Conservation (phyloP, 139 green algal species). For the Closterium sp. region DNA sequence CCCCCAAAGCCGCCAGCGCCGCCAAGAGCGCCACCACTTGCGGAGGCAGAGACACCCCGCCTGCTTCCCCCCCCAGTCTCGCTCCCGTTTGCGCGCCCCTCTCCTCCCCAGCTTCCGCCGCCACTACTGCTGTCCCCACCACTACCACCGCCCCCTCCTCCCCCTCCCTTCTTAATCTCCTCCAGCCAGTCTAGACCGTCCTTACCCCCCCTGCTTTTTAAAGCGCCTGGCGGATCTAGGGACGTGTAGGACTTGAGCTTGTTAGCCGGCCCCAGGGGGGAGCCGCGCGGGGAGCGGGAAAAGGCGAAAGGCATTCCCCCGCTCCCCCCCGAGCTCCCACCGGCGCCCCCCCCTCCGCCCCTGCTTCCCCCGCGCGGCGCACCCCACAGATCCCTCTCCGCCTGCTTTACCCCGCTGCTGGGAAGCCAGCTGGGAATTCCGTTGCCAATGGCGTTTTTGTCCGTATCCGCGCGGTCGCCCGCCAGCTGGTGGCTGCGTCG, state of each 20-base stretch:
- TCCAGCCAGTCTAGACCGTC: neutral
- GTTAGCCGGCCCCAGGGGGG: neutral
- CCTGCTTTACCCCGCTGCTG: neutral
- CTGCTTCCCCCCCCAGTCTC: neutral
- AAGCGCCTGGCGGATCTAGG: neutral
- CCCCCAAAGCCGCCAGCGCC: neutral
- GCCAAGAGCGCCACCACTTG: neutral
- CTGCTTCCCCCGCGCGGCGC: neutral
- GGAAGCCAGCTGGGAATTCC: neutral
- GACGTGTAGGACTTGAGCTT: neutral
- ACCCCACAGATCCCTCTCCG: neutral
- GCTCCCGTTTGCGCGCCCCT: neutral
- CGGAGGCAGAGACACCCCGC: neutral
- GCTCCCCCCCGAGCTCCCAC: too few relatives aligned
- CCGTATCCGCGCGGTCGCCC: neutral
- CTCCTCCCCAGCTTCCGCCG: neutral
- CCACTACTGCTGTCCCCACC: neutral
- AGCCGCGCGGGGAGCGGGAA: neutral
- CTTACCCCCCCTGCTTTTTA: neutral
- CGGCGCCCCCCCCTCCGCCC: neutral
- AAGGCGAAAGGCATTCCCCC: neutral
- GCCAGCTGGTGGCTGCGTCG: neutral
- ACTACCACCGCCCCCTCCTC: neutral
- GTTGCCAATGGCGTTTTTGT: neutral
- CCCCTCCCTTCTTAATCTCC: neutral